Percentiles rank a stretch among this genome's conserved stretches.
phyloP scores from a whole-genome alignment of 352 stramenopile genomes.

The Phytophthora nicotianae region DNA sequence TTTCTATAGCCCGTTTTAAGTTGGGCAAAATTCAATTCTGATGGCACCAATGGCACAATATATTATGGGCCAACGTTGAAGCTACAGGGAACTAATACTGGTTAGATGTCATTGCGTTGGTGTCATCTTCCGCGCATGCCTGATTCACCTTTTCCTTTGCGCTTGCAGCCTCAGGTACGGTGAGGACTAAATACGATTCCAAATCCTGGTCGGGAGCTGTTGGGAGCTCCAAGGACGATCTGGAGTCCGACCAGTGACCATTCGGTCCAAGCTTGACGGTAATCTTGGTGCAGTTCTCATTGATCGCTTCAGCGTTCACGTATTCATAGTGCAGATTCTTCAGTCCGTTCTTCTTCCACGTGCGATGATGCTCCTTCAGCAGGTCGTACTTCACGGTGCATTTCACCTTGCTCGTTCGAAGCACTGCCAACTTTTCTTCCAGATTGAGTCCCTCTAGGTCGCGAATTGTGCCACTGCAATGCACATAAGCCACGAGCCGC shows the following conservation, averaged over 20 bases:
- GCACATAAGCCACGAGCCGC: neutral
- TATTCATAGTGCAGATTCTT: slow-evolving; percentile 50
- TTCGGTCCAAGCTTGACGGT: slow-evolving; percentile 48
- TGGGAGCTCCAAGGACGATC: slow-evolving; percentile 46
- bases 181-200: slow-evolving; percentile 11
- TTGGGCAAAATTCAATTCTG: neutral
- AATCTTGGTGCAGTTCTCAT: slow-evolving; percentile 54
- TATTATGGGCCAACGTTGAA: too few species aligned
- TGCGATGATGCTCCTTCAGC: slow-evolving; percentile 57
- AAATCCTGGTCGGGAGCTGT: slow-evolving; percentile 18
- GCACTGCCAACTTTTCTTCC: slow-evolving; percentile 44
- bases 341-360: slow-evolving; percentile 63
- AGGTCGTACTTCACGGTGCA: slow-evolving; percentile 60
- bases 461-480: slow-evolving; percentile 48
- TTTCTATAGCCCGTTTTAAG: neutral
- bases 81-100: too few species aligned
- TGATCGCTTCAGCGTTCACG: slow-evolving; percentile 46
- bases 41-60: too few species aligned
- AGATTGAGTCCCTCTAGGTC: slow-evolving; percentile 54
- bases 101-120: too few species aligned
- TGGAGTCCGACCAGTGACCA: slow-evolving; percentile 58
- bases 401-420: slow-evolving; percentile 55
- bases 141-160: neutral
- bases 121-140: neutral
- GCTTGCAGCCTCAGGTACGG: slow-evolving; percentile 4